Evolutionary conservation across 2,329 filamentous ascomycete species (phyloP), one percentile per base, ranked within the genome.

Genomic region (Venturia carpophila): DNA sequence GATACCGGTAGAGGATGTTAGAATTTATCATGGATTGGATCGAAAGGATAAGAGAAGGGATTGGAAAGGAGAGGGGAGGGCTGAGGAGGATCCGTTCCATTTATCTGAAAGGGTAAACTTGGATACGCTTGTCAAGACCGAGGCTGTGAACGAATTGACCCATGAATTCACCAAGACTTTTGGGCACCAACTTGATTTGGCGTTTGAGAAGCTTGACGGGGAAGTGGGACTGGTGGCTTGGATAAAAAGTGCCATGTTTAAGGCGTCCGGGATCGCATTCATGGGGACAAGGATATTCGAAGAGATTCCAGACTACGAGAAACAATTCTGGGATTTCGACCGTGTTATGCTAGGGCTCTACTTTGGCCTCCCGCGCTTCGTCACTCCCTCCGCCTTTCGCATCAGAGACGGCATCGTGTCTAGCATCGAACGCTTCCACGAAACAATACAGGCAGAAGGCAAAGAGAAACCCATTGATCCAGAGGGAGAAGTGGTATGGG

Each of bases 301-400:
- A 62, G 69, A 71, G 67, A 72, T 71, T 49, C 73, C 73, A 0
- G 65, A 66, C 6, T 71, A 69, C 65, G 69, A 68, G 60, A 49
- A 68, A 41, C 72, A 75, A 60, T 74, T 74, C 64, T 73, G 67
- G 58, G 67, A 63, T 1, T 74, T 73, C 64, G 73, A 74, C 56
- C 63, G 64, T 11, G 67, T 70, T 7, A 71, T 74, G 60, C 47
- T 74, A 47, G 68, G 64, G 19, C 71, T 73, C 66, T 72, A 73
- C 64, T 73, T 73, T 62, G 67, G 66, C 1, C 65, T 73, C 0
- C 72, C 73, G 4, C 66, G 61, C 2, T 69, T 71, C 47, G 24
- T 73, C 37, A 69, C 70, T 56, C 67, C 67, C 13, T 68, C 70
- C 11, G 71, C 71, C 11, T 66, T 66, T 45, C 47, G 34, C 49